phyloP scores from a whole-genome alignment of 805 yeast genomes.

The Wickerhamiella spandovensis region DNA sequence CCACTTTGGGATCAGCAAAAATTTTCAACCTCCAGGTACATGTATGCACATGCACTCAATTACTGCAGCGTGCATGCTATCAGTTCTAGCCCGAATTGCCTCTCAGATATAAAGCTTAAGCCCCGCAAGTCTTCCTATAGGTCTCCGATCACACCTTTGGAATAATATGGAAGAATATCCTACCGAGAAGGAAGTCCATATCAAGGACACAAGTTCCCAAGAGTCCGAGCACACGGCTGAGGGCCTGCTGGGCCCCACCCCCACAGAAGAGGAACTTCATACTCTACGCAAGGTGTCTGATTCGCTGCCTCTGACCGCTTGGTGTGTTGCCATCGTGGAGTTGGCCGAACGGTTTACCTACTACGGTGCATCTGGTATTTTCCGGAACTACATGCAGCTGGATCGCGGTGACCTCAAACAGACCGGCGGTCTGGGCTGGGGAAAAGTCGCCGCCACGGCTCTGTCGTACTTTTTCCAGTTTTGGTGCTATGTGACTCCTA shows the following conservation, averaged over 20 bases:
- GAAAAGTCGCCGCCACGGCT: conserved; percentile 54
- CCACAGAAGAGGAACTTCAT: conserved; percentile 42
- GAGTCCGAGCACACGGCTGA: neutral
- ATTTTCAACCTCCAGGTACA: neutral
- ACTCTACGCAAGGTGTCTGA: conserved; percentile 42
- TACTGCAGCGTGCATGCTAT: neutral
- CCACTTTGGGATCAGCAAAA: neutral
- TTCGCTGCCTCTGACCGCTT: conserved; percentile 39
- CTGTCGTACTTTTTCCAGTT: conserved; percentile 64
- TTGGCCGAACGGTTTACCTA: conserved; percentile 71
- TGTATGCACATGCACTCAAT: neutral
- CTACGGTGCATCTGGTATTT: conserved; percentile 64
- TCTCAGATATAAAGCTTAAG: neutral
- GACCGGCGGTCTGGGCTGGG: conserved; percentile 46
- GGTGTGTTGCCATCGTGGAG: conserved; percentile 58
- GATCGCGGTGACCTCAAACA: conserved; percentile 28
- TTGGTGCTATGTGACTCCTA: conserved; percentile 72
- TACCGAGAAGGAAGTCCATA: neutral
- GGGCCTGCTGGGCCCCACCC: conserved; percentile 13
- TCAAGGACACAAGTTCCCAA: neutral
- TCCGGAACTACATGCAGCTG: conserved; percentile 64
- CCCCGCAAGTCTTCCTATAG: neutral
- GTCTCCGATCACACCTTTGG: neutral
- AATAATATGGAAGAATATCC: neutral
- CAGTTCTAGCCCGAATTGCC: neutral